Evolutionary conservation across 805 yeast species (phyloP), one percentile per base, ranked within the genome.

Genomic region (Clavispora phyllophila): DNA sequence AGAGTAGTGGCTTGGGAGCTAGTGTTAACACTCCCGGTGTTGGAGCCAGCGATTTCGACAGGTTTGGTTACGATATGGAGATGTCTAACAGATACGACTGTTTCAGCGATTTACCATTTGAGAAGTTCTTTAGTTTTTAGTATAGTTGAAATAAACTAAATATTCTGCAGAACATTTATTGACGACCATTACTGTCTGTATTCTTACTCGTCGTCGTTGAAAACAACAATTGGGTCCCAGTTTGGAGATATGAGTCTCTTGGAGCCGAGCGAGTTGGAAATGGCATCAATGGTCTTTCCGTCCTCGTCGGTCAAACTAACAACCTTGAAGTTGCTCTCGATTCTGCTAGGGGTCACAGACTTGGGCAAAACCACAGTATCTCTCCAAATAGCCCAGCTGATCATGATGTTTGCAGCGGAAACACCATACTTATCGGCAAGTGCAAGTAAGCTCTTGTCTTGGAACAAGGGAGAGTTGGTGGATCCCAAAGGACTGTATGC

Each of bases 401-500:
- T 63, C 32, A 77, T 61, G 15, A 79, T 54, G 42, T 74, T 73
- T 9, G 82, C 83, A 6, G 82, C 72, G 9, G 68, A 49, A 33
- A 65, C 68, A 8, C 56, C 55, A 45, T 65, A 56, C 46, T 69
- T 72, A 35, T 71, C 57, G 9, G 83, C 79, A 28, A 81, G 54
- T 5, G 62, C 62, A 3, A 55, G 45, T 15, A 82, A 55, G 5
- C 64, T 58, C 20, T 64, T 69, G 50, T 80, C 73, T 22, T 62
- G 57, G 45, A 78, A 61, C 13, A 79, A 50, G 12, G 84, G 82
- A 9, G 82, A 73, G 44, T 72, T 75, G 6, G 67, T 62, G 24
- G 83, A 73, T 8, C 89, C 91, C 51, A 87, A 69, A 20, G 95
- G 93, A 24, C 87, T 81, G 65, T 85, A 87, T 9, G 95, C 95